Base-by-base conservation (phyloP, 1,284 basidiomycete species). In the Ganoderma lingzhi region DNA sequence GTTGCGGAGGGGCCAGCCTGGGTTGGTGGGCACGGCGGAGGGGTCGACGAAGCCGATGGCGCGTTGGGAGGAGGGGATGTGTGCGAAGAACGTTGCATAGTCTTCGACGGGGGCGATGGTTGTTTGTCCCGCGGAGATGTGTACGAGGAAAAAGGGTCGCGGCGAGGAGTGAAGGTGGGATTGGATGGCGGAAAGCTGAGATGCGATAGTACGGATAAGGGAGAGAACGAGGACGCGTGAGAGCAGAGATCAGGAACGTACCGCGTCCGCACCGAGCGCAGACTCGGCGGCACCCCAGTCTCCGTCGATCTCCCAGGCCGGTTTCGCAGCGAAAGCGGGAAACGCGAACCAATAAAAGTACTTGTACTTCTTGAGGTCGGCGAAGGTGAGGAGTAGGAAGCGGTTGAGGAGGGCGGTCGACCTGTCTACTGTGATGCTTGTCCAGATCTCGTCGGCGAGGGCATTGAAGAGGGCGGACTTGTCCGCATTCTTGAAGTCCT, bases 261-360 rank as follows among this genome's bases (percentile, higher is more conserved):
- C 86, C 35, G 78, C 74, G 17, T 85, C 81, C 14, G 72, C 65
- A 0, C 72, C 78, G 51, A 86, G 78, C 44, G 75, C 76, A 6
- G 82, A 81, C 2, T 81, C 79, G 1, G 87, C 90, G 53, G 74
- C 67, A 58, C 78, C 80, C 91, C 91, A 92, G 3, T 84, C 80
- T 19, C 84, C 85, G 51, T 84, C 82, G 68, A 96, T 87, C 81
- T 96, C 90, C 96, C 96, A 98, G 0, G 90, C 88, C 3, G 96
- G 96, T 74, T 94, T 95, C 17, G 93, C 86, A 0, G 93, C 89
- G 68, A 99, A 90, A 0, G 96, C 96, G 0, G 98, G 98, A 80
- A 98, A 98, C 0, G 94, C 94, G 76, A 98, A 98, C 97, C 97
- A 99, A 82, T 99, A 98, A 79, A 93, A 96, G 80, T 96, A 99